These are phyloP conservation scores for Arabidopsis hybrid DNA, from an alignment of 441 rosid species.

Conservation along the genomic window DNA sequence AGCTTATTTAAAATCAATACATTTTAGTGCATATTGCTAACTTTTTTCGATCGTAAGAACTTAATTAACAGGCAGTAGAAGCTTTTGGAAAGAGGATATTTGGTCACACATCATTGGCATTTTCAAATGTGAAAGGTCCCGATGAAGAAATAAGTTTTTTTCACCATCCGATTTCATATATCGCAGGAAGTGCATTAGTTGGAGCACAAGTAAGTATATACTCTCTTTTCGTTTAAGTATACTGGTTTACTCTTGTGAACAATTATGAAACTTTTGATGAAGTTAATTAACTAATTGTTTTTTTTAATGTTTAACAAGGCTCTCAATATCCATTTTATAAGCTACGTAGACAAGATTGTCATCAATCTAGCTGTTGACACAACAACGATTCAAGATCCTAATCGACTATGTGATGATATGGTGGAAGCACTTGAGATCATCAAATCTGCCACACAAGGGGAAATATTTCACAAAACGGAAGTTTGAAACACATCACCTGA, in stretches of 20 bases:
- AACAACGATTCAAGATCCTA: conserved; percentile 4
- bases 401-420: conserved; percentile 12
- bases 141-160: conserved; percentile 15
- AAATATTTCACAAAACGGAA: not conserved
- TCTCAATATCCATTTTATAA: conserved; percentile 14
- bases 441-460: not conserved
- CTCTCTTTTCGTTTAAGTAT: not conserved
- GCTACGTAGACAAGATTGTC: conserved; percentile 17
- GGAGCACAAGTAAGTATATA: conserved; percentile 9
- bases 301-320: not conserved
- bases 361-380: conserved; percentile 18
- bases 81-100: conserved; percentile 2
- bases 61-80: not conserved
- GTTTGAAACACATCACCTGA: not conserved
- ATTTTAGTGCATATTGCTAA: not conserved
- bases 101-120: conserved; percentile 18
- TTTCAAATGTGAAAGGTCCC: conserved; percentile 26
- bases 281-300: not conserved
- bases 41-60: not conserved
- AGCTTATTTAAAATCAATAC: not conserved
- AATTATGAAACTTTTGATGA: not conserved
- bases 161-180: conserved; percentile 18
- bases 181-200: conserved; percentile 20
- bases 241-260: not conserved
- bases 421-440: not conserved